phyloP scores from a whole-genome alignment of 2,329 filamentous ascomycete genomes.

The Thelonectria blattea region DNA sequence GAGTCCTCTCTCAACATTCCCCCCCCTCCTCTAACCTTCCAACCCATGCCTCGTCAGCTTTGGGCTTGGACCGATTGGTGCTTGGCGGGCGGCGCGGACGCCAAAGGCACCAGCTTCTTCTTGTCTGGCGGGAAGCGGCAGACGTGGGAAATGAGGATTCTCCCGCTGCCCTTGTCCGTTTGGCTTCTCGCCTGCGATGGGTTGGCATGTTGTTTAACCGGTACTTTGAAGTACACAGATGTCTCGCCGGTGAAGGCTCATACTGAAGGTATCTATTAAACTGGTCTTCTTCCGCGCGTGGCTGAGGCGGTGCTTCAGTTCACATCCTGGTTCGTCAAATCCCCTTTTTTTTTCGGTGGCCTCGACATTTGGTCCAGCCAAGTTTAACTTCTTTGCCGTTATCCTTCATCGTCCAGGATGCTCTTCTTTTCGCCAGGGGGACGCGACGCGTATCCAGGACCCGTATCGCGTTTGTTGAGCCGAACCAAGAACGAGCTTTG shows the following conservation, averaged over 20 bases:
- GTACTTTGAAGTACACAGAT: constrained; percentile 15
- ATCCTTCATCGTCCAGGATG: constrained; percentile 7
- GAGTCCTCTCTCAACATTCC: no score
- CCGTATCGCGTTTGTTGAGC: neutral
- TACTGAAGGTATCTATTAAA: constrained; percentile 24
- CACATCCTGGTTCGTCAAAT: constrained; percentile 19
- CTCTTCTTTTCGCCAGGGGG: neutral
- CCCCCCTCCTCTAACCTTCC: neutral
- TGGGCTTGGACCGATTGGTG: no score
- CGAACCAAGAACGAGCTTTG: no score
- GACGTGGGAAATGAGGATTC: constrained; percentile 37
- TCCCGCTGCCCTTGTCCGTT: constrained; percentile 22
- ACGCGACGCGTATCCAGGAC: constrained; percentile 14
- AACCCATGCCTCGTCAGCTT: constrained; percentile 10
- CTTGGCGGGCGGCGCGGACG: no score
- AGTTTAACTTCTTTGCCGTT: constrained; percentile 8
- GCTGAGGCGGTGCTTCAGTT: constrained; percentile 14
- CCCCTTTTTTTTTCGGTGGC: constrained; percentile 20
- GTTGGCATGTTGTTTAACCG: constrained; percentile 19
- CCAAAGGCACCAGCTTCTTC: no score
- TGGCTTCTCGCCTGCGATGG: neutral
- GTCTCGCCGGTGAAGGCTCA: constrained; percentile 3
- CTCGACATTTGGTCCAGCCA: constrained; percentile 4
- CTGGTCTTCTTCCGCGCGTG: constrained; percentile 16
- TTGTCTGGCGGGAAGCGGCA: constrained; percentile 3